phyloP scores from a whole-genome alignment of 2,329 filamentous ascomycete genomes.

The Aspergillus ochraceus region DNA sequence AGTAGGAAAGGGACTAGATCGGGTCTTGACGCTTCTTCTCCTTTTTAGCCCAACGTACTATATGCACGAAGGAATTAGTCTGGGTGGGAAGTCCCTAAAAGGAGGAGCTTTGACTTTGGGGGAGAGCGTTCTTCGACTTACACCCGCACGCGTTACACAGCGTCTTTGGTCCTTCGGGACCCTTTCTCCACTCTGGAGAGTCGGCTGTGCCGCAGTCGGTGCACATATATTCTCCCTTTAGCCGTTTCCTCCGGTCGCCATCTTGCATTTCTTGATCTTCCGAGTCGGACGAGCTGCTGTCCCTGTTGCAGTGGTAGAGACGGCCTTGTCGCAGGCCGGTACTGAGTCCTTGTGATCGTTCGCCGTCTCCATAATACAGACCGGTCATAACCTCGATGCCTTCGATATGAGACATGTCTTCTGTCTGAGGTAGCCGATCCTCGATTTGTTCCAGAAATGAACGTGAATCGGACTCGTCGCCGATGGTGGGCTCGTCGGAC shows the following conservation, averaged over 20 bases:
- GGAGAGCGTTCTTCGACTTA: conserved; percentile 36
- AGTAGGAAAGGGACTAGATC: conserved; percentile 7
- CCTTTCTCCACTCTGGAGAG: conserved; percentile 94
- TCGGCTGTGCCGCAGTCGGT: conserved; percentile 93
- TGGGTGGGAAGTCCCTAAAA: not conserved
- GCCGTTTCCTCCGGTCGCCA: conserved; percentile 79
- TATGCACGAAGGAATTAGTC: not conserved
- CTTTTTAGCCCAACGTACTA: conserved; percentile 64
- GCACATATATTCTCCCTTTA: conserved; percentile 93
- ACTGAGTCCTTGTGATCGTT: conserved; percentile 82
- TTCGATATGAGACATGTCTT: conserved; percentile 74
- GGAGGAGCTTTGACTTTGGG: not conserved
- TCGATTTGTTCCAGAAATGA: conserved; percentile 72
- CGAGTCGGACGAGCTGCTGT: conserved; percentile 79
- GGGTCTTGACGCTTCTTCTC: conserved; percentile 67
- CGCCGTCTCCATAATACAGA: conserved; percentile 81
- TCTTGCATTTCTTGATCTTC: conserved; percentile 53
- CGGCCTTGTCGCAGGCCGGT: conserved; percentile 80
- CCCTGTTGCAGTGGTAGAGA: conserved; percentile 80
- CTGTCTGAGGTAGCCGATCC: conserved; percentile 82
- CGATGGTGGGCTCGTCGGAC: conserved; percentile 33
- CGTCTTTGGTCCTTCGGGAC: conserved; percentile 88
- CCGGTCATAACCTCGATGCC: conserved; percentile 93
- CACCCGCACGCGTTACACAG: conserved; percentile 94
- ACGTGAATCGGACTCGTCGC: conserved; percentile 40